These are phyloP conservation scores for Talaromyces sp. DNA, from an alignment of 2,329 filamentous ascomycete species.

Conservation along the genomic window DNA sequence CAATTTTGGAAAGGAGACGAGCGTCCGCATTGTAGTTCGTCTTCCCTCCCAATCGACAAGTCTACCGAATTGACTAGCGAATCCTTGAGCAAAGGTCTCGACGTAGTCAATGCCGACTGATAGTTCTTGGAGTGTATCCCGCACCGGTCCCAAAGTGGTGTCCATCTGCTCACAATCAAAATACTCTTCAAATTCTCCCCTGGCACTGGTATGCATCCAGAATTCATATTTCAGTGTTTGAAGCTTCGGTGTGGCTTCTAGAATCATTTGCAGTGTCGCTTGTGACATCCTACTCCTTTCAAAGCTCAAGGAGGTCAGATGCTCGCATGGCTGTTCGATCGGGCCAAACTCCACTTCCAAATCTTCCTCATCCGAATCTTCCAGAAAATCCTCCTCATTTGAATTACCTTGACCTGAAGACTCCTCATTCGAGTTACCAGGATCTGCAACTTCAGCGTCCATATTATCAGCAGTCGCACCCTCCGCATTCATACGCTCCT, in stretches of 20 bases:
- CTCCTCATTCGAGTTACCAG: no score
- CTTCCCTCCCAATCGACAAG: background rate
- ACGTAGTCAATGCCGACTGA: background rate
- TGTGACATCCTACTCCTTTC: background rate
- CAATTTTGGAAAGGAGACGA: background rate
- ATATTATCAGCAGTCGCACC: no score
- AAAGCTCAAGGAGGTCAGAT: background rate
- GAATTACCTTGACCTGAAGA: no score
- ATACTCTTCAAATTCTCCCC: background rate
- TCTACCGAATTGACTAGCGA: background rate
- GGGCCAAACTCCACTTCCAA: background rate
- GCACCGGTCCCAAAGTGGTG: background rate
- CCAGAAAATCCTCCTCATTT: no score
- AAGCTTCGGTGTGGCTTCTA: background rate
- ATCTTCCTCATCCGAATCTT: background rate
- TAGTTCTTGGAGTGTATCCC: background rate
- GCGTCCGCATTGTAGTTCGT: background rate
- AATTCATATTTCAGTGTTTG: background rate
- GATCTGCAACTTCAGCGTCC: no score
- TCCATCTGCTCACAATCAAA: background rate
- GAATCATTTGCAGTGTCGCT: background rate
- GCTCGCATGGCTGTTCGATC: background rate
- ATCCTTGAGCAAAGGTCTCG: background rate
- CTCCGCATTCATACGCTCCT: no score
- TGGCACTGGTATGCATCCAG: background rate